Evolutionary conservation across 2,329 filamentous ascomycete genomes (phyloP).

Genomic region (Fusarium sp.): DNA sequence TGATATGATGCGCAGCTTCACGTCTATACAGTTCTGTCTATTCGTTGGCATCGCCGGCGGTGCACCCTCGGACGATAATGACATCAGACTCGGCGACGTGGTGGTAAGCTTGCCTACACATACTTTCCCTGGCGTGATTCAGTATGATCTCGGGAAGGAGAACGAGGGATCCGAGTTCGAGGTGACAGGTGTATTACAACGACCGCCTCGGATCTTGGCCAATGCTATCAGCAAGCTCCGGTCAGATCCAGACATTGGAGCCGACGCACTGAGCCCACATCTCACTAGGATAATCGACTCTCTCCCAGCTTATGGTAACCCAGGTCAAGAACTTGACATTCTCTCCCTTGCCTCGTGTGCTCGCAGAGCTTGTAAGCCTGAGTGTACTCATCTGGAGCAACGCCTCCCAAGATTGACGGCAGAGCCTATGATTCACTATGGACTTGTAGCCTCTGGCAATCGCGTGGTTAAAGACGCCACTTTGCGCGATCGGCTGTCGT

Average conservation of each 20-base stretch:
- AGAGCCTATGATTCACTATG: not conserved
- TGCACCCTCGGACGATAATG: not conserved
- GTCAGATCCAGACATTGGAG: not conserved
- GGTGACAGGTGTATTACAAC: not conserved
- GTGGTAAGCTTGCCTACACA: not conserved
- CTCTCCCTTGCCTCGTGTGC: rapidly evolving
- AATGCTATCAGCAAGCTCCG: not conserved
- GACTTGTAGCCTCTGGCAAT: not conserved
- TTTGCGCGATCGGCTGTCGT: not conserved
- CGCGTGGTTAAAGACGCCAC: not conserved
- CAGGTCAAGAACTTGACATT: not conserved
- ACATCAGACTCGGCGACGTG: not conserved
- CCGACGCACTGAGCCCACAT: not conserved
- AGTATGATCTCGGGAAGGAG: not conserved
- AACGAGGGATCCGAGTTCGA: not conserved
- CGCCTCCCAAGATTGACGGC: not conserved
- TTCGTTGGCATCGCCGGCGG: not conserved
- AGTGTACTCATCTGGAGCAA: not conserved
- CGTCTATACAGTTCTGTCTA: not conserved
- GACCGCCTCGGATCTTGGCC: not conserved
- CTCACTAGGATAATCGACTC: not conserved
- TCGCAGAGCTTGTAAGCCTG: not conserved
- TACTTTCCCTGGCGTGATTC: not conserved
- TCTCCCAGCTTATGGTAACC: not conserved
- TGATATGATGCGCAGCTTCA: not conserved